phyloP scores from a whole-genome alignment of 2,329 filamentous ascomycete species.

The Scytalidium sp. region DNA sequence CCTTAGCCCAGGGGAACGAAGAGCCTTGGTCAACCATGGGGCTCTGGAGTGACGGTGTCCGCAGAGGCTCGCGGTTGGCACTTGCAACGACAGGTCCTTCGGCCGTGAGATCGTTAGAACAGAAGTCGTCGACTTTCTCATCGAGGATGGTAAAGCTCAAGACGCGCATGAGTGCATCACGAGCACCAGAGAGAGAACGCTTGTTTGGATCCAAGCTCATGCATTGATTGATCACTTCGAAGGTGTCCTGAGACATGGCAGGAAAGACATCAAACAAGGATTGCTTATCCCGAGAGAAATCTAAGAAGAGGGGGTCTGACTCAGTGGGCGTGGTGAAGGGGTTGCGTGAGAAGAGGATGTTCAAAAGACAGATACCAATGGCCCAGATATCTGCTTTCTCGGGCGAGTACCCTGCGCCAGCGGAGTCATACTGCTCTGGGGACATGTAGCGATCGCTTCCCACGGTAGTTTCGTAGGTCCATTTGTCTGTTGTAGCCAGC shows the following conservation, averaged over 20 bases:
- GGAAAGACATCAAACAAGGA: conserved; percentile 97
- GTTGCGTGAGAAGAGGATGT: conserved; percentile 95
- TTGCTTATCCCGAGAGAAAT: conserved; percentile 91
- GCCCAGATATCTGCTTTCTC: conserved; percentile 96
- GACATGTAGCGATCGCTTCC: conserved; percentile 99
- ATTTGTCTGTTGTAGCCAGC: conserved; percentile 81
- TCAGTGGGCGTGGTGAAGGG: conserved; percentile 89
- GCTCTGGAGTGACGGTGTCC: conserved; percentile 91
- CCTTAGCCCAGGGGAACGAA: conserved; percentile 94
- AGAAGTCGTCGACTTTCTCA: conserved; percentile 90
- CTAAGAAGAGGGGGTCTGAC: conserved; percentile 87
- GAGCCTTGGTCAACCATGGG: conserved; percentile 70
- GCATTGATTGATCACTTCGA: conserved; percentile 86
- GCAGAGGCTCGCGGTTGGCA: conserved; percentile 89
- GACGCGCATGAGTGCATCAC: conserved; percentile 73
- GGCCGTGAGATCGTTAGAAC: conserved; percentile 58
- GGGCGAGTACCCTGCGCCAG: conserved; percentile 83
- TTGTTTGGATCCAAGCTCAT: conserved; percentile 88
- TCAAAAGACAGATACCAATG: conserved; percentile 92
- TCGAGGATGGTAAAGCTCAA: conserved; percentile 93
- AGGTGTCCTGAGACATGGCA: conserved; percentile 97
- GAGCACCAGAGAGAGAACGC: conserved; percentile 76
- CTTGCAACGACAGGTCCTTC: conserved; percentile 69
- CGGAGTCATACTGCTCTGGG: conserved; percentile 93
- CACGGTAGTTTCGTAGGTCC: conserved; percentile 90